A percentile compares a stretch with the other conserved stretches of the same genome.
Conservation (phyloP, 148 eudicot genomes). For the Vaccinium vitisidaea region DNA sequence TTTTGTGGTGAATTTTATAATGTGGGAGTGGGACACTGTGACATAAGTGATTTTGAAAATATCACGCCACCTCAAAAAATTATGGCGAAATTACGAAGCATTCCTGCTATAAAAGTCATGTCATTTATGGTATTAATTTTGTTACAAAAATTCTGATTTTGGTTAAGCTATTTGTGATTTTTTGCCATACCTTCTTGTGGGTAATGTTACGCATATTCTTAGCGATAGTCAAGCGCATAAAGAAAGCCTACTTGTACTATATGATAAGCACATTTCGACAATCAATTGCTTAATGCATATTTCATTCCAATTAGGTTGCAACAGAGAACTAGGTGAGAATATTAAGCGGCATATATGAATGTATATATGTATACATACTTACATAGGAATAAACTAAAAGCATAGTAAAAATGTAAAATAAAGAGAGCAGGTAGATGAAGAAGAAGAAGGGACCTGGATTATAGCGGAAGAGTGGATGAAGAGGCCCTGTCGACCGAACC, state of each 20-base stretch:
- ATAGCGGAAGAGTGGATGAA: conserved; percentile 42
- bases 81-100: background rate
- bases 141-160: background rate
- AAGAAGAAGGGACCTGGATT: conserved; percentile 36
- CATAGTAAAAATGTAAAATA: background rate
- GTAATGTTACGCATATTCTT: background rate
- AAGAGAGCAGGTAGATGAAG: background rate
- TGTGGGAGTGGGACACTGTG: background rate
- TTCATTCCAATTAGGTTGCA: background rate
- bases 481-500: conserved; percentile 36
- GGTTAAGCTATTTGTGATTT: background rate
- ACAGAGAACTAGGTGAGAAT: background rate
- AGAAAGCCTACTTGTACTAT: background rate
- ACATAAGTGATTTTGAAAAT: background rate
- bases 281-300: background rate
- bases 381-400: background rate
- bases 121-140: background rate
- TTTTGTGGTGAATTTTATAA: background rate
- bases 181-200: background rate
- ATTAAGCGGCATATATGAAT: background rate
- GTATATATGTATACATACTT: background rate
- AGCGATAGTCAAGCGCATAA: background rate
- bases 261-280: background rate
- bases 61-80: background rate
- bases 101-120: background rate